Evolutionary conservation across 768 basidiomycete genomes (phyloP).

Genomic region (Termitomyces sp.): DNA sequence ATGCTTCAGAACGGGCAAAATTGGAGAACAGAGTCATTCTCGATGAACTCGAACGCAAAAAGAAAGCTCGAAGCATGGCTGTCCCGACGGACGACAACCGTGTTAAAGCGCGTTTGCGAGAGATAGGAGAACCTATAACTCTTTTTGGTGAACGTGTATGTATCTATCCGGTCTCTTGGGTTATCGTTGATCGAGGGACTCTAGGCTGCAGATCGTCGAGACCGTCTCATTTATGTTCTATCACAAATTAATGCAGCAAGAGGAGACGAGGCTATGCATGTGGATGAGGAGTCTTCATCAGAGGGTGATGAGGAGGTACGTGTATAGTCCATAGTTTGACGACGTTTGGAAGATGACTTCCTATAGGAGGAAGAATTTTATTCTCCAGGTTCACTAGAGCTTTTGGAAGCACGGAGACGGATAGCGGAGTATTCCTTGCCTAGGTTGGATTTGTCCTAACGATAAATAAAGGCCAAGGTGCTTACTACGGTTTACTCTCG

Average conservation of each 20-base stretch:
- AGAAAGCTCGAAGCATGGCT: conserved; percentile 88
- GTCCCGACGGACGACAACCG: conserved; percentile 97
- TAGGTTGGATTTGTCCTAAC: conserved; percentile 76
- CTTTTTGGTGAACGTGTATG: conserved; percentile 95
- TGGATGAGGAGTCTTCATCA: conserved; percentile 66
- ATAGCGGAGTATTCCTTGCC: conserved; percentile 94
- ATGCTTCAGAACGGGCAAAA: conserved; percentile 71
- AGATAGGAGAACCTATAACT: conserved; percentile 96
- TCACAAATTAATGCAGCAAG: conserved; percentile 90
- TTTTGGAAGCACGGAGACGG: conserved; percentile 79
- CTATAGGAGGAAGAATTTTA: conserved; percentile 94
- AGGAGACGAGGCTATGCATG: conserved; percentile 75
- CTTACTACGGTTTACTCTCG: conserved; percentile 55
- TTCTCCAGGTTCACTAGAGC: conserved; percentile 83
- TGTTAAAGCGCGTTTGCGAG: conserved; percentile 84
- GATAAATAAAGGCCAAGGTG: conserved; percentile 62
- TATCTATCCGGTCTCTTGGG: conserved; percentile 18
- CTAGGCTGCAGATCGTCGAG: conserved; percentile 93
- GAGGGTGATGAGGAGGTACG: conserved; percentile 77
- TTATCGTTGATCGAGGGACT: conserved; percentile 15
- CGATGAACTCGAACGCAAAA: conserved; percentile 96
- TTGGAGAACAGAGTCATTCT: conserved; percentile 84
- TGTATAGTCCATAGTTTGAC: conserved; percentile 1
- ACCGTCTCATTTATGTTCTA: conserved; percentile 91
- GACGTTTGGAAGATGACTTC: neutral